phyloP scores from a whole-genome alignment of 75 land plant genomes.

The Adiantum capillusveneris region DNA sequence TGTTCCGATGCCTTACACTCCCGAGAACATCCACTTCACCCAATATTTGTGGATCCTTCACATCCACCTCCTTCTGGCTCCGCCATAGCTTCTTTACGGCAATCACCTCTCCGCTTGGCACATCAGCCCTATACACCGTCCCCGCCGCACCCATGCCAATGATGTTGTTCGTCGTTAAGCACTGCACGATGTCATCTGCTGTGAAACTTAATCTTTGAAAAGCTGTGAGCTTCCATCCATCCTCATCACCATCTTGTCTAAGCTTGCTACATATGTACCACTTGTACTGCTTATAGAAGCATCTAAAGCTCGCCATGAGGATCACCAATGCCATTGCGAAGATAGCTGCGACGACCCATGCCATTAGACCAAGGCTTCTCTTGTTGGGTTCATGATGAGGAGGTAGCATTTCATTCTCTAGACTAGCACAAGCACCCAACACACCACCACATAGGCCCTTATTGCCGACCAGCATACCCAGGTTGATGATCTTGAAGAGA shows the following conservation, averaged over 20 bases:
- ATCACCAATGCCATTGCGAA: constrained; percentile 16
- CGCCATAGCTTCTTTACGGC: constrained; percentile 56
- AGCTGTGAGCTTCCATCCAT: constrained; percentile 39
- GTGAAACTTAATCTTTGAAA: constrained; percentile 43
- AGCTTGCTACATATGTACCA: constrained; percentile 9
- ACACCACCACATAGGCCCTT: constrained; percentile 29
- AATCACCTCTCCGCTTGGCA: constrained; percentile 22
- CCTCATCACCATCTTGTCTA: constrained; percentile 14
- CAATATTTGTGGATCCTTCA: constrained; percentile 17
- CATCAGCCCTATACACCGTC: constrained; percentile 43
- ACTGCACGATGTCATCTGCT: constrained; percentile 37
- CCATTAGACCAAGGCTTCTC: constrained; percentile 4
- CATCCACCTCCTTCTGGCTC: constrained; percentile 16
- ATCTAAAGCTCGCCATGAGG: constrained; percentile 21
- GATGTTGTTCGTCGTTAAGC: constrained; percentile 27
- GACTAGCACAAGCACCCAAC: neutral
- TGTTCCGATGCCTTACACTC: constrained; percentile 67
- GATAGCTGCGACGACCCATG: constrained; percentile 9
- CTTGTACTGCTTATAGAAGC: constrained; percentile 17
- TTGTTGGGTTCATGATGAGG: neutral
- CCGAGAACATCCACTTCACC: constrained; percentile 68
- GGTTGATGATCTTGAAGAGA: constrained; percentile 17
- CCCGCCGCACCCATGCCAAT: constrained; percentile 46
- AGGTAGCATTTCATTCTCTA: too few species aligned
- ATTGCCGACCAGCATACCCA: constrained; percentile 13